Evolutionary conservation across 2,329 filamentous ascomycete species (phyloP).

Genomic region (Aschersonia sp.): DNA sequence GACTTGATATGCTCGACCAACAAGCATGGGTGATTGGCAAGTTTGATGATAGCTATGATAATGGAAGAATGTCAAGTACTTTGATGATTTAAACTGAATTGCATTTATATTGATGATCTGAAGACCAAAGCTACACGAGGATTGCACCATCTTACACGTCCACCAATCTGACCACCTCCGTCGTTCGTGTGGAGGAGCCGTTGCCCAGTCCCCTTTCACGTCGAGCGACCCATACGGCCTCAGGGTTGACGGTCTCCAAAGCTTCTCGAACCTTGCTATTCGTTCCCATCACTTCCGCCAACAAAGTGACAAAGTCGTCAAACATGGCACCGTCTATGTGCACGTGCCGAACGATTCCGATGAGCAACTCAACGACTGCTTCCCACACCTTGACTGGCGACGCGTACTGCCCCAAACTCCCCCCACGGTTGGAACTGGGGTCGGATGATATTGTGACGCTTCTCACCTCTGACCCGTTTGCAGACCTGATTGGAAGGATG

Average conservation of each 20-base stretch:
- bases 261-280: constrained; percentile 35
- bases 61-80: no score
- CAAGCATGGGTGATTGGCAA: no score
- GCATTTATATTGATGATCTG: background rate
- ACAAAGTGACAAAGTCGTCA: constrained; percentile 53
- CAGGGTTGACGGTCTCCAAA: constrained; percentile 51
- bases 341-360: constrained; percentile 47
- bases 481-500: constrained; percentile 18
- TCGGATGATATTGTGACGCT: constrained; percentile 3
- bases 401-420: constrained; percentile 41
- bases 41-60: no score
- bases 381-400: constrained; percentile 52
- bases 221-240: constrained; percentile 62
- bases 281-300: constrained; percentile 34
- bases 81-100: background rate
- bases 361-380: constrained; percentile 43
- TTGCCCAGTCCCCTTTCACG: constrained; percentile 30
- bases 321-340: constrained; percentile 53
- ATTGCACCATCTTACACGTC: constrained; percentile 9
- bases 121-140: background rate
- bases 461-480: constrained; percentile 8
- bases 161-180: constrained; percentile 28
- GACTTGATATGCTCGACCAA: no score
- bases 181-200: constrained; percentile 19
- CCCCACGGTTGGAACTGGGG: constrained; percentile 6